These are phyloP conservation scores for Leptographium galeiforme DNA, from an alignment of 2,329 filamentous ascomycete species.

Conservation along the genomic window DNA sequence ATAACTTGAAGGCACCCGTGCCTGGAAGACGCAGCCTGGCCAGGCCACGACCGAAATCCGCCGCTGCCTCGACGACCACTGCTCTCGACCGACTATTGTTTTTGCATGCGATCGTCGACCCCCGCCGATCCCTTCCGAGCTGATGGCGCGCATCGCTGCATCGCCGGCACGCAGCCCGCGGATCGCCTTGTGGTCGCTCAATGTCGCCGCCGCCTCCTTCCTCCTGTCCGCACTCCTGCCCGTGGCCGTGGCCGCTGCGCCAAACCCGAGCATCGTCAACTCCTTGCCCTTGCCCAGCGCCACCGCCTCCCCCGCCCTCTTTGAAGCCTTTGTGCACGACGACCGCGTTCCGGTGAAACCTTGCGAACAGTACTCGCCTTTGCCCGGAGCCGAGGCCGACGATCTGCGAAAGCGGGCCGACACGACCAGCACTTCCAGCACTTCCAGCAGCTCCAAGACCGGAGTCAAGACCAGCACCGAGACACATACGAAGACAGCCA, in stretches of 20 bases:
- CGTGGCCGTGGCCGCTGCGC: slow-evolving; percentile 6
- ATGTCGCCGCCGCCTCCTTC: slow-evolving; percentile 10
- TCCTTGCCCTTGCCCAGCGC: slow-evolving; percentile 2
- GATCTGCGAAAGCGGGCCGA: slow-evolving; percentile 11
- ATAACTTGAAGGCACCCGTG: neutral
- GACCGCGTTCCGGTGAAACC: slow-evolving; percentile 20
- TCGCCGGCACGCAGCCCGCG: neutral
- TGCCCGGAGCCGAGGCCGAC: slow-evolving; percentile 20
- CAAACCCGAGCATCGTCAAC: slow-evolving; percentile 1
- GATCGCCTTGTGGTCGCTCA: slow-evolving; percentile 13
- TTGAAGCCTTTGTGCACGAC: slow-evolving; percentile 23
- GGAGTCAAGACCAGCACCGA: neutral
- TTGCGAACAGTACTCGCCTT: slow-evolving; percentile 22
- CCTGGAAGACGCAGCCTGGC: neutral
- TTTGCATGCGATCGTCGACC: slow-evolving; percentile 5
- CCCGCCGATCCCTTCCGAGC: slow-evolving; percentile 3
- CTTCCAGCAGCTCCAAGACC: neutral
- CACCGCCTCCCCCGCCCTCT: slow-evolving; percentile 12
- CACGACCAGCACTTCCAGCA: slow-evolving; percentile 1
- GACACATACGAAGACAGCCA: neutral
- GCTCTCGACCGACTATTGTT: neutral
- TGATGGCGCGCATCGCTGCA: neutral
- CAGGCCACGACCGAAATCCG: neutral
- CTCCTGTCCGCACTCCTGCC: slow-evolving; percentile 13
- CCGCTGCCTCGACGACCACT: neutral